These are phyloP conservation scores for Geotrichum klebahnii DNA, from an alignment of 1,139 yeast genomes.

Conservation along the genomic window DNA sequence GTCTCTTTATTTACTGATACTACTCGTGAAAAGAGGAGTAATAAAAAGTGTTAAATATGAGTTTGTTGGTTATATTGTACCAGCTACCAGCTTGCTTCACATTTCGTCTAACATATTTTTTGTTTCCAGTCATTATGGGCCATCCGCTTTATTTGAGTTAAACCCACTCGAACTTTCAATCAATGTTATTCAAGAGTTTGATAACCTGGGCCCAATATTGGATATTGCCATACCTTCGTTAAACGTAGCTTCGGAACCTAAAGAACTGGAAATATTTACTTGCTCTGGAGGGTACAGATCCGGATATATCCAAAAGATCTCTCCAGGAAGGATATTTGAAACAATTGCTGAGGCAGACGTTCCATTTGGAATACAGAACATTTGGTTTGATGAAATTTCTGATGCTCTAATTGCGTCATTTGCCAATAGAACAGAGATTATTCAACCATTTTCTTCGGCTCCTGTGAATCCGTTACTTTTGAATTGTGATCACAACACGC, in stretches of 20 bases:
- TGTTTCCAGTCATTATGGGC: conserved; percentile 7
- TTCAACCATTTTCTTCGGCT: not conserved
- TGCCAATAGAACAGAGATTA: not conserved
- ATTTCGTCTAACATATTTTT: not conserved
- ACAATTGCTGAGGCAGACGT: not conserved
- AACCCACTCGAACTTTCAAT: not conserved
- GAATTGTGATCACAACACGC: not conserved
- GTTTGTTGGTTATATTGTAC: not conserved
- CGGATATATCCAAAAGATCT: conserved; percentile 1
- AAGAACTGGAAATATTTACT: not conserved
- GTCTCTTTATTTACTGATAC: not conserved
- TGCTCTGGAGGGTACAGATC: conserved; percentile 6
- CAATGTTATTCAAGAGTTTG: conserved; percentile 6
- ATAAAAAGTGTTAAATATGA: not conserved
- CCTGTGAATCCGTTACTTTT: not conserved
- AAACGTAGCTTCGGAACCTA: not conserved
- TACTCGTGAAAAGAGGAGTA: not conserved
- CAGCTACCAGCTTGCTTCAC: conserved; percentile 6
- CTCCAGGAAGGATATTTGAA: not conserved
- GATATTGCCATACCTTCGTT: not conserved
- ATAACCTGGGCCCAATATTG: conserved; percentile 4
- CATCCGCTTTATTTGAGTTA: conserved; percentile 3
- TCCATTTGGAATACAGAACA: not conserved
- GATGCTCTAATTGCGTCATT: not conserved
- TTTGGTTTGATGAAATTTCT: conserved; percentile 1